Conservation (phyloP, 305 asterid species). For the Fraxinus greggii region DNA sequence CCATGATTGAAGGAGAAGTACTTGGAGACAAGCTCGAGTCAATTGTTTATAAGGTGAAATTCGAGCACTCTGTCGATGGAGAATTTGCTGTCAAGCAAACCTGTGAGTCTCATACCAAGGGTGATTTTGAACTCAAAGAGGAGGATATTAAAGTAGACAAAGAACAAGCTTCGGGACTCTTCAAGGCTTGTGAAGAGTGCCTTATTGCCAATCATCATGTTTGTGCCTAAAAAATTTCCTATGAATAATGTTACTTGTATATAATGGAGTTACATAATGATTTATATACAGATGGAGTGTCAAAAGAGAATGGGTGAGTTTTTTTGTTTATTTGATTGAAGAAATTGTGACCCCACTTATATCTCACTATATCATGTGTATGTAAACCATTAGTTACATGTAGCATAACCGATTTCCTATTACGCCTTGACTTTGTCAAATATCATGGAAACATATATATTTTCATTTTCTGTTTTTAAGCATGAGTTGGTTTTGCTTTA, state of each 20-base stretch:
- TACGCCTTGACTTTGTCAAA: not conserved
- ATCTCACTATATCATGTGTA: no score
- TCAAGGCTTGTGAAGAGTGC: slow-evolving; percentile 30
- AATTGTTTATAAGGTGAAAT: slow-evolving; percentile 19
- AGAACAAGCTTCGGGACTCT: slow-evolving; percentile 18
- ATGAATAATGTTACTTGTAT: no score
- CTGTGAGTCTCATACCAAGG: slow-evolving; percentile 23
- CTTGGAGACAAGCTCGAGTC: slow-evolving; percentile 32
- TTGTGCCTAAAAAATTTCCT: slow-evolving; percentile 13
- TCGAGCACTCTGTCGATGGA: slow-evolving; percentile 28
- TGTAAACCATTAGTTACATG: no score
- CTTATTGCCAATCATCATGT: slow-evolving; percentile 23
- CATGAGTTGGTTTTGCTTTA: not conserved
- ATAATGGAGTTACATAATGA: no score
- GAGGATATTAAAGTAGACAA: slow-evolving; percentile 28
- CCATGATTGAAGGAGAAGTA: slow-evolving; percentile 36
- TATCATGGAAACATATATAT: not conserved
- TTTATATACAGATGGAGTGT: no score
- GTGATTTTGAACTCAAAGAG: slow-evolving; percentile 22
- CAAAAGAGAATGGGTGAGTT: no score
- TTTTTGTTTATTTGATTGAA: no score
- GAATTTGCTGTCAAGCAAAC: slow-evolving; percentile 25
- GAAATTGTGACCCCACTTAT: no score
- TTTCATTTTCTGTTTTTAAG: not conserved
- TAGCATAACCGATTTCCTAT: not conserved